These are phyloP conservation scores for Choanephora cucurbitarum DNA, from an alignment of 371 early-diverging fungal genomes.

Conservation along the genomic window DNA sequence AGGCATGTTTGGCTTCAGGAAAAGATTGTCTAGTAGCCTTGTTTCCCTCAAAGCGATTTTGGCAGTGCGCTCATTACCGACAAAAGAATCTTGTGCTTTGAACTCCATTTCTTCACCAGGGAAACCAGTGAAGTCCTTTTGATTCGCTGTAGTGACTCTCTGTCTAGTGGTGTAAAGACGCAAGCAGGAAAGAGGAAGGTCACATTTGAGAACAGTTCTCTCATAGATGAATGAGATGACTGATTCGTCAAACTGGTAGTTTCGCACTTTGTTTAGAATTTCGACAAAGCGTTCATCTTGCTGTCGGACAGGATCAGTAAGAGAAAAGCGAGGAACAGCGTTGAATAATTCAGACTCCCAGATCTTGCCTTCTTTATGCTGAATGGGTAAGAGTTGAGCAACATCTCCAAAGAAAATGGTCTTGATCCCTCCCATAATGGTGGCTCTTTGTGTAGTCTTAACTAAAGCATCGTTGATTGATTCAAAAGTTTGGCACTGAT, in stretches of 20 bases:
- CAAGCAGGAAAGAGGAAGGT: background rate
- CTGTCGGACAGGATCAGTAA: constrained; percentile 1
- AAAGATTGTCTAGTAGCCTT: background rate
- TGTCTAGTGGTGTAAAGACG: constrained; percentile 1
- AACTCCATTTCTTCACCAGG: background rate
- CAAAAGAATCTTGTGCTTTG: background rate
- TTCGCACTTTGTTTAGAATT: constrained; percentile 1
- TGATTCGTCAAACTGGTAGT: constrained; percentile 1
- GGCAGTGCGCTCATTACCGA: background rate
- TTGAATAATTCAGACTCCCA: background rate
- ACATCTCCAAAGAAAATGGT: constrained; percentile 10
- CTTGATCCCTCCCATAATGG: background rate
- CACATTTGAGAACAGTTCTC: constrained; percentile 1
- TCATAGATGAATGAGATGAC: background rate
- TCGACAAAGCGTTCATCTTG: background rate
- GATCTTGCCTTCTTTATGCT: constrained; percentile 2
- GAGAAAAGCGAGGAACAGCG: background rate
- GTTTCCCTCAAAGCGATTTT: constrained; percentile 3
- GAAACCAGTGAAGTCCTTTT: background rate
- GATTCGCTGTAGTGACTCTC: background rate
- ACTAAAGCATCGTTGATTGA: background rate
- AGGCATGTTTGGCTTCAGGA: background rate
- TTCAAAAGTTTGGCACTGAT: background rate
- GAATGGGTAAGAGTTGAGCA: constrained; percentile 2
- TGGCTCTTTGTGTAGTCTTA: background rate